Evolutionary conservation across 2,329 filamentous ascomycete species (phyloP), one percentile per base, ranked within the genome.

Genomic region (Colletotrichum euphorbiae): DNA sequence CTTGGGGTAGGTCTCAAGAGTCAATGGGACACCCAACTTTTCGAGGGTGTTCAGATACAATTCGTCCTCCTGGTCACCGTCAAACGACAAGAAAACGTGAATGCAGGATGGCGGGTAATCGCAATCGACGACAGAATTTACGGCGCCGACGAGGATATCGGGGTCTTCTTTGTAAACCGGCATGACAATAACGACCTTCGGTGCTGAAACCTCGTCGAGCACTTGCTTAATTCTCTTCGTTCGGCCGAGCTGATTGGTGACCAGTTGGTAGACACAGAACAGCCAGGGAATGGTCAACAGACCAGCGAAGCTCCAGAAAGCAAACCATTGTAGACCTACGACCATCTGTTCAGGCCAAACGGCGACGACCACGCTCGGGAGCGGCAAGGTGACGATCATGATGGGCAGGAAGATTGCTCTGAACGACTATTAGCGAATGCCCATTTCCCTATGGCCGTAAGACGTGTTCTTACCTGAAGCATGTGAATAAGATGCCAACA

Each of bases 151-250:
- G 52, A 98, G 85, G 12, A 97, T 86, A 0, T 93, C 91, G 0
- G 93, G 93, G 33, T 94, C 90, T 76, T 98, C 96, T 75, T 96
- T 93, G 82, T 97, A 98, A 75, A 94, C 97, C 4, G 95, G 96
- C 94, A 98, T 98, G 67, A 98, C 91, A 69, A 98, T 92, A 71
- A 98, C 93, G 15, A 97, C 92, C 79, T 98, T 98, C 2, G 95
- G 96, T 0, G 96, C 94, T 1, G 91, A 94, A 3, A 88, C 82
- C 76, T 97, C 93, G 77, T 97, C 93, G 57, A 98, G 85, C 0
- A 93, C 89, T 71, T 93, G 88, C 77, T 97, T 94, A 76, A 97
- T 93, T 59, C 91, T 87, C 77, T 93, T 93, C 46, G 86, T 90
- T 71, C 93, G 89, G 21, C 95, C 94, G 28, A 98, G 84, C 38